Base-by-base conservation (phyloP, 345 rosid species). In the Luvunga scandens region DNA sequence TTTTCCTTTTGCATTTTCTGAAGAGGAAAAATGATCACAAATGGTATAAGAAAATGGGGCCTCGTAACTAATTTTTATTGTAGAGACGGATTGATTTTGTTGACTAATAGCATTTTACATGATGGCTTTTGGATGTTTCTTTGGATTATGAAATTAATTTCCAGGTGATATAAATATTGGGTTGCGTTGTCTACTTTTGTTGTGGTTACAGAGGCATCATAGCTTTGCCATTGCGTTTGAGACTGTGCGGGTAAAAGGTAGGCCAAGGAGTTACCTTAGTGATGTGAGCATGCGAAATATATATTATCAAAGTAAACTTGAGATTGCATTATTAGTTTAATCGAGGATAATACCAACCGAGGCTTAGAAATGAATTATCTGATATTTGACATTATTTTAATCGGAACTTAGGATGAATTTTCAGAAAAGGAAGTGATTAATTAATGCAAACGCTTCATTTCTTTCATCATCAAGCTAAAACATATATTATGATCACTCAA, bases 251-350 rank as follows among this genome's bases (percentile, higher is more conserved):
- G 81, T 38, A 55, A 45, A 13, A 75, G 75, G 84, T 73, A 59
- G 78, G 74, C 78, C 77, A 48, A 21, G 18, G 72, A 75, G 66
- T 59, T 57, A 68, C 79, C 81, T 78, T 56, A 76, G 28, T 4
- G 42, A 65, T 62, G 56, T 61, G 13, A 45, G 18, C 18, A 28
- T 55, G 60, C 67, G 34, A 2, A 42, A 25, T 31, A 72, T 38
- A 61, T 13, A n/a, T 66, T 38, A 31, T 22, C 39, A 13, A 25
- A 57, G 39, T 33, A 13, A 68, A 33, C 64, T 59, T 75, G 14
- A 63, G 61, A 22, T 33, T 25, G 12, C 18, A 6, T 7, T 42
- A 69, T 59, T 38, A 19, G 57, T 63, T 63, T 74, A 12, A 62
- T 61, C 8, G 30, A 19, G 3, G 57, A 63, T 42, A 63, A 50